These are phyloP conservation scores for Ustilago hordei DNA, from an alignment of 1,284 basidiomycete genomes.

Conservation along the genomic window DNA sequence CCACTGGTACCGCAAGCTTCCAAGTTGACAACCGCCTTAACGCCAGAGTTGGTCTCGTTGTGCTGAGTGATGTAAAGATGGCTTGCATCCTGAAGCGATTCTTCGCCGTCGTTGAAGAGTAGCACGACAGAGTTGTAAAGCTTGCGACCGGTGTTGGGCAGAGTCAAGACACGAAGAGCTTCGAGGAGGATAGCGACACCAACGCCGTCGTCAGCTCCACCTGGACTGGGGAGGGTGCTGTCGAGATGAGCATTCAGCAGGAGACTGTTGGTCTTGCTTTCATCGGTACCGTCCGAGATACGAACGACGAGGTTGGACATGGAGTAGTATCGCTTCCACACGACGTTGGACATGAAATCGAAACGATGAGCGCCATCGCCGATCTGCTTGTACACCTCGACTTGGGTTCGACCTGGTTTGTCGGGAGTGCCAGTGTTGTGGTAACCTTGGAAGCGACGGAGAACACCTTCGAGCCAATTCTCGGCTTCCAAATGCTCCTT, in stretches of 20 bases:
- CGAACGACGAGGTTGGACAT: slow-evolving; percentile 90
- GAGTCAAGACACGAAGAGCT: slow-evolving; percentile 74
- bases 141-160: slow-evolving; percentile 79
- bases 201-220: slow-evolving; percentile 77
- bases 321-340: slow-evolving; percentile 90
- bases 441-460: slow-evolving; percentile 73
- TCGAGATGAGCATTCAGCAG: slow-evolving; percentile 89
- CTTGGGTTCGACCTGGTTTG: slow-evolving; percentile 52
- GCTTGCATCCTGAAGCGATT: slow-evolving; percentile 87
- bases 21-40: slow-evolving; percentile 89
- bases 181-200: slow-evolving; percentile 93
- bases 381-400: slow-evolving; percentile 67
- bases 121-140: slow-evolving; percentile 87
- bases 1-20: slow-evolving; percentile 93
- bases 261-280: slow-evolving; percentile 74
- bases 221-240: slow-evolving; percentile 73
- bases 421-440: slow-evolving; percentile 55
- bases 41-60: slow-evolving; percentile 72
- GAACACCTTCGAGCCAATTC: slow-evolving; percentile 81
- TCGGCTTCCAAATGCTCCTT: slow-evolving; percentile 87
- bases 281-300: slow-evolving; percentile 82
- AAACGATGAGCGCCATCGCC: slow-evolving; percentile 67
- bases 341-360: slow-evolving; percentile 72
- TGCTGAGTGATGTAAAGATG: slow-evolving; percentile 74
- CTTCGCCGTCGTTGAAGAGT: slow-evolving; percentile 94